Evolutionary conservation across 306 rosid genomes (phyloP), one percentile per base, ranked within the genome.

Genomic region (Rubus idaeus): DNA sequence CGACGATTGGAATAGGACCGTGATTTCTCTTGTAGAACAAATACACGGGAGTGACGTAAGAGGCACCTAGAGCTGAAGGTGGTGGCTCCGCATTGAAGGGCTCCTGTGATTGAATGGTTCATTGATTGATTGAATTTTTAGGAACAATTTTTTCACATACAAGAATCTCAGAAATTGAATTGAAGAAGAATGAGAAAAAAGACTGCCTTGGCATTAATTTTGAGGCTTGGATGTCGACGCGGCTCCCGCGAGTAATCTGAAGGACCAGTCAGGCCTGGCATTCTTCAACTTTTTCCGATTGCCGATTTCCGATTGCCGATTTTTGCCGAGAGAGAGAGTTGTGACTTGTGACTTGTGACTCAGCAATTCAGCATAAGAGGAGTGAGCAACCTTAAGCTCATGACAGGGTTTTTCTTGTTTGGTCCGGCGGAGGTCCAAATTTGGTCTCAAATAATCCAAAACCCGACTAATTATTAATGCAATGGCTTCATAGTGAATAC

Each of bases 71-170:
- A 49, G 83, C 88, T 6, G 91, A 77, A 46, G 96, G 97, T 0
- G 86, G 93, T 58, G 96, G 98, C 82, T 94, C 97, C 0, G 97
- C 97, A 65, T 92, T 94, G 81, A 94, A 94, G 16, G 98, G 97
- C 71, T 88, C 90, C 96, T 91, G 88, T 56, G 76, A 26, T 49
- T n/a, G n/a, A n/a, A n/a, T n/a, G n/a, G n/a, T n/a, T n/a, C n/a
- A n/a, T n/a, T 56, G 76, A 26, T 49, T 47, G 44, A 52, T 68
- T 40, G 49, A 52, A 42, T 8, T 23, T n/a, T 14, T 6, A 20
- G 42, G 21, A 63, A 26, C 23, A 45, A 40, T 3, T 3, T 8
- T 6, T 16, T 21, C n/a, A 41, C 20, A 30, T 30, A 40, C 41
- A 42, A 55, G 18, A 51, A 46, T 39, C 64, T 23, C 49, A 17